Conservation (phyloP, 306 rosid species). For the Vicia sativa region DNA sequence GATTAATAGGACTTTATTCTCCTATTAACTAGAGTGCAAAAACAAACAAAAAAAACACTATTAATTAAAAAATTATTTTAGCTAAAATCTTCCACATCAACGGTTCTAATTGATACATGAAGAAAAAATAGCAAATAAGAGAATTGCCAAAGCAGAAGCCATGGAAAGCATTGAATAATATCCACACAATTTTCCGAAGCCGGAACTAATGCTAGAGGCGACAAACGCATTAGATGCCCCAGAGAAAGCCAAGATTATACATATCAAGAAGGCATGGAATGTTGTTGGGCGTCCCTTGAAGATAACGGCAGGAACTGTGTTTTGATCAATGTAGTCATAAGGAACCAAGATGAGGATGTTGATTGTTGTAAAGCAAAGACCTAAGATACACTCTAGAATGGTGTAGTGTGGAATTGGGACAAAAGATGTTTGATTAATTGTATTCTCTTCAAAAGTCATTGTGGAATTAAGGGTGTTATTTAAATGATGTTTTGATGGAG, state of each 20-base stretch:
- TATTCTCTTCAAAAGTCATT: slow-evolving; percentile 27
- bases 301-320: slow-evolving; percentile 42
- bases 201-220: neutral
- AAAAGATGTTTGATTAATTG: neutral
- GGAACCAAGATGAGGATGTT: slow-evolving; percentile 39
- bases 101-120: neutral
- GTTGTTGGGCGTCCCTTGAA: slow-evolving; percentile 43
- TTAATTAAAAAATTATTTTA: too few relatives aligned
- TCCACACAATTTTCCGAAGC: slow-evolving; percentile 31
- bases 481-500: neutral
- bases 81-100: neutral
- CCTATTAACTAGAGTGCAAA: too few relatives aligned
- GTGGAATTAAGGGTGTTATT: neutral
- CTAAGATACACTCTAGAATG: slow-evolving; percentile 31
- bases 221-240: slow-evolving; percentile 43
- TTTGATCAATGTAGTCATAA: slow-evolving; percentile 36
- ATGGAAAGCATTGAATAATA: slow-evolving; percentile 40
- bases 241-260: slow-evolving; percentile 40
- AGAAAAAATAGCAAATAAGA: slow-evolving; percentile 34
- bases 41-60: too few relatives aligned
- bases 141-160: slow-evolving; percentile 42
- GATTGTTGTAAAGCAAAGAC: slow-evolving; percentile 35
- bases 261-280: slow-evolving; percentile 46
- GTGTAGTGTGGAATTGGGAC: slow-evolving; percentile 25
- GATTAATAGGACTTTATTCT: too few relatives aligned